Evolutionary conservation across 345 rosid genomes (phyloP).

Genomic region (Schrenkiella parvula): DNA sequence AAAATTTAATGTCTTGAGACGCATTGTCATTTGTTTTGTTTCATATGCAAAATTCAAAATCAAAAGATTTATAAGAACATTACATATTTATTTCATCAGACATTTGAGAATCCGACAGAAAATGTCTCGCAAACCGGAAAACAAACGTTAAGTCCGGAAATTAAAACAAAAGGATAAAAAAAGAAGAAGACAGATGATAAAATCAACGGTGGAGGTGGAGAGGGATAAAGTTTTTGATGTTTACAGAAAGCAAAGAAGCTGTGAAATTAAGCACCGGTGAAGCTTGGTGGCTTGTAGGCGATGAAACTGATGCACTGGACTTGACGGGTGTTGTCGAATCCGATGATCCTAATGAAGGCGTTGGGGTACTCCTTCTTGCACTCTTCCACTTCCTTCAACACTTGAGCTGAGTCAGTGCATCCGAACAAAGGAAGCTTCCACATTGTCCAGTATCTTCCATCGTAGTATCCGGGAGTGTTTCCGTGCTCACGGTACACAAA

Average conservation of each 20-base stretch:
- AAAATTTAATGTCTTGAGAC: neutral
- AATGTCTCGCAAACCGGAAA: constrained; percentile 31
- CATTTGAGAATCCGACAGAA: constrained; percentile 26
- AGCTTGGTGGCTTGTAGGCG: constrained; percentile 39
- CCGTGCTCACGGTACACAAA: constrained; percentile 40
- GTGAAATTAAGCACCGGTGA: constrained; percentile 22
- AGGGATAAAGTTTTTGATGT: constrained; percentile 15
- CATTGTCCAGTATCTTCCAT: constrained; percentile 54
- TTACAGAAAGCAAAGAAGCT: constrained; percentile 26
- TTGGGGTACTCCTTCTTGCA: constrained; percentile 37
- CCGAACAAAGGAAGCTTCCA: constrained; percentile 58
- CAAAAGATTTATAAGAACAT: constrained; percentile 13
- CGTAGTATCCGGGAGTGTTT: constrained; percentile 35
- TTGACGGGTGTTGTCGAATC: constrained; percentile 51
- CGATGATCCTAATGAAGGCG: constrained; percentile 40
- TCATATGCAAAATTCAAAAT: neutral
- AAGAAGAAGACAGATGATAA: constrained; percentile 3
- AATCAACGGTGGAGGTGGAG: constrained; percentile 12
- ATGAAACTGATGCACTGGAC: constrained; percentile 41
- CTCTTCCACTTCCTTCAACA: constrained; percentile 47
- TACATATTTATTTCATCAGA: constrained; percentile 32
- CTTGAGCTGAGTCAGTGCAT: constrained; percentile 44
- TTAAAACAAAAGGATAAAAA: constrained; percentile 12
- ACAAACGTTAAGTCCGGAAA: constrained; percentile 26
- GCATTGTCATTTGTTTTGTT: neutral